Evolutionary conservation across 441 rosid genomes (phyloP).

Genomic region (Populus hybrid): DNA sequence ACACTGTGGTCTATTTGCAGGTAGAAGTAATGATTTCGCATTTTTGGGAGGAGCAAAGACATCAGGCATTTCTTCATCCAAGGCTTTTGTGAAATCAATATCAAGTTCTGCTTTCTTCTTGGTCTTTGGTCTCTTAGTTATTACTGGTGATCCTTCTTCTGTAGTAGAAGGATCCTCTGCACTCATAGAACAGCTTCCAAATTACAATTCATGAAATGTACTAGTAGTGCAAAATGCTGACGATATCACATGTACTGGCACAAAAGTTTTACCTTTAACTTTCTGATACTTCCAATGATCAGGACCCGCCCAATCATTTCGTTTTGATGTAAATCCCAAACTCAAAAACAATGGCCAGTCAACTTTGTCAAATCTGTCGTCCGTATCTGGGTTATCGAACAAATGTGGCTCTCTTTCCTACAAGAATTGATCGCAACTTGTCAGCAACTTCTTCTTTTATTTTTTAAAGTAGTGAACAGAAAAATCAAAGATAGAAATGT

Average conservation of each 20-base stretch:
- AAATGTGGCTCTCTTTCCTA: conserved; percentile 53
- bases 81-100: conserved; percentile 65
- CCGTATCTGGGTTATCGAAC: conserved; percentile 37
- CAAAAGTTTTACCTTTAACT: conserved; percentile 49
- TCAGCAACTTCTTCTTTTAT: conserved; percentile 6
- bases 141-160: conserved; percentile 41
- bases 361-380: conserved; percentile 52
- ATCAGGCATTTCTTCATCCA: conserved; percentile 60
- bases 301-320: conserved; percentile 98
- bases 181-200: conserved; percentile 28
- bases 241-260: neutral
- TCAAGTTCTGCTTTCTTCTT: conserved; percentile 68
- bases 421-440: conserved; percentile 20
- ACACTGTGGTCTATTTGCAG: conserved; percentile 62
- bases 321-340: conserved; percentile 66
- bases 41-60: conserved; percentile 81
- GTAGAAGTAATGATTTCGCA: conserved; percentile 64
- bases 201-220: conserved; percentile 17
- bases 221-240: conserved; percentile 10
- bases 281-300: conserved; percentile 90
- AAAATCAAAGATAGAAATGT: conserved; percentile 2
- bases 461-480: conserved; percentile 10
- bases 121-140: conserved; percentile 50
- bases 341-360: conserved; percentile 57
- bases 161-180: conserved; percentile 41